Evolutionary conservation across 768 basidiomycete species (phyloP).

Genomic region (Suillus tomentosus): DNA sequence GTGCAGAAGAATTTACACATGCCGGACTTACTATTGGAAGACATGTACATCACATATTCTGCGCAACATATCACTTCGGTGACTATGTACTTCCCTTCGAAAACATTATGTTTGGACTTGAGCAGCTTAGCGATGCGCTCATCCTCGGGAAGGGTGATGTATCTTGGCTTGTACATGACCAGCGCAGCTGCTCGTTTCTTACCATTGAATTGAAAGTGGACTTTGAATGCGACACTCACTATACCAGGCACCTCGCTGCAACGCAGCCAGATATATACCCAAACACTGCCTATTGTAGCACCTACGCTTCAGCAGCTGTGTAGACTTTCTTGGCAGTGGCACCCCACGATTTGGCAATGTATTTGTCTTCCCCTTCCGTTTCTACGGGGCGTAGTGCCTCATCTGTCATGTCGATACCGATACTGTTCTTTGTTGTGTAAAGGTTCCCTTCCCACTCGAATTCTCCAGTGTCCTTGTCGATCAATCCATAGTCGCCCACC

Average conservation of each 20-base stretch:
- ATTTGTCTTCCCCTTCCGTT: conserved; percentile 23
- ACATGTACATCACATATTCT: not conserved
- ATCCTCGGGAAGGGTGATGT: conserved; percentile 16
- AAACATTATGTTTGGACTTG: not conserved
- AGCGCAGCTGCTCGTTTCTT: conserved; percentile 35
- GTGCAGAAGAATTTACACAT: not conserved
- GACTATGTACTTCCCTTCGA: not conserved
- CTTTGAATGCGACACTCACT: conserved; percentile 33
- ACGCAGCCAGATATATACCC: not conserved
- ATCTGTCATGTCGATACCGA: not conserved
- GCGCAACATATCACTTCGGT: not conserved
- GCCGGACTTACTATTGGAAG: not conserved
- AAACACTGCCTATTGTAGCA: not conserved
- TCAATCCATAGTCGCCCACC: conserved; percentile 31
- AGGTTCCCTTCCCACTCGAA: conserved; percentile 29
- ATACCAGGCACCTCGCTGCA: conserved; percentile 22
- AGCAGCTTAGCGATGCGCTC: not conserved
- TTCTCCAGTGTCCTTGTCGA: conserved; percentile 22
- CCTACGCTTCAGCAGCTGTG: conserved; percentile 24
- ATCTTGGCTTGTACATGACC: conserved; percentile 33
- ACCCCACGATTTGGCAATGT: conserved; percentile 29
- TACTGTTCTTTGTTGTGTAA: conserved; percentile 14
- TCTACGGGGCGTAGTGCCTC: conserved; percentile 16
- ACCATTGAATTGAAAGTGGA: conserved; percentile 35
- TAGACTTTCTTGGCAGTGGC: conserved; percentile 13